These are phyloP conservation scores for Myxozyma neotropica DNA, from an alignment of 805 yeast genomes.

Conservation along the genomic window DNA sequence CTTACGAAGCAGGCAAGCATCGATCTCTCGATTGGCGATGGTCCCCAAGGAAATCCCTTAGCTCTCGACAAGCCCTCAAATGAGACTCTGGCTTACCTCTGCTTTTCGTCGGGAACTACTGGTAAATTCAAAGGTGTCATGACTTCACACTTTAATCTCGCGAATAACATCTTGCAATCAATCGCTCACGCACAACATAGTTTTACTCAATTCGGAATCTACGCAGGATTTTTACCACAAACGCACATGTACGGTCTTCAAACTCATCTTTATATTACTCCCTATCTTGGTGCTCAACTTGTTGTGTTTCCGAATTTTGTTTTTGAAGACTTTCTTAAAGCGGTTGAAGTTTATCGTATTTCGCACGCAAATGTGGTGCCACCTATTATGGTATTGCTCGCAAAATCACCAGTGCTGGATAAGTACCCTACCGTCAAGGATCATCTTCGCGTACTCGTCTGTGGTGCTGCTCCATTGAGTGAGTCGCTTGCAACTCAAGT, in stretches of 20 bases:
- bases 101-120: slow-evolving; percentile 42
- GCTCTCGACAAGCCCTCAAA: slow-evolving; percentile 12
- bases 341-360: slow-evolving; percentile 42
- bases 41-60: slow-evolving; percentile 13
- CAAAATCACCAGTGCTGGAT: slow-evolving; percentile 50
- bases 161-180: slow-evolving; percentile 42
- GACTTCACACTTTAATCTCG: slow-evolving; percentile 58
- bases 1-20: slow-evolving; percentile 3
- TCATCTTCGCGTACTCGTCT: slow-evolving; percentile 32
- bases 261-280: slow-evolving; percentile 37
- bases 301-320: slow-evolving; percentile 40
- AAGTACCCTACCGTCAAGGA: slow-evolving; percentile 40
- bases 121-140: slow-evolving; percentile 82
- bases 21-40: slow-evolving; percentile 3
- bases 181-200: slow-evolving; percentile 4
- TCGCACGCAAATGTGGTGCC: slow-evolving; percentile 48
- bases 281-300: slow-evolving; percentile 29
- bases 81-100: slow-evolving; percentile 36
- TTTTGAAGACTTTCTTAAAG: slow-evolving; percentile 39
- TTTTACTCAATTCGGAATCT: slow-evolving; percentile 35
- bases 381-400: slow-evolving; percentile 50
- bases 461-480: slow-evolving; percentile 53
- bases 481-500: slow-evolving; percentile 19
- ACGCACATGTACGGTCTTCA: slow-evolving; percentile 43
- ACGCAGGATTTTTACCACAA: slow-evolving; percentile 43